phyloP scores from a whole-genome alignment of 1,284 basidiomycete genomes.

The Vanrija sp. region DNA sequence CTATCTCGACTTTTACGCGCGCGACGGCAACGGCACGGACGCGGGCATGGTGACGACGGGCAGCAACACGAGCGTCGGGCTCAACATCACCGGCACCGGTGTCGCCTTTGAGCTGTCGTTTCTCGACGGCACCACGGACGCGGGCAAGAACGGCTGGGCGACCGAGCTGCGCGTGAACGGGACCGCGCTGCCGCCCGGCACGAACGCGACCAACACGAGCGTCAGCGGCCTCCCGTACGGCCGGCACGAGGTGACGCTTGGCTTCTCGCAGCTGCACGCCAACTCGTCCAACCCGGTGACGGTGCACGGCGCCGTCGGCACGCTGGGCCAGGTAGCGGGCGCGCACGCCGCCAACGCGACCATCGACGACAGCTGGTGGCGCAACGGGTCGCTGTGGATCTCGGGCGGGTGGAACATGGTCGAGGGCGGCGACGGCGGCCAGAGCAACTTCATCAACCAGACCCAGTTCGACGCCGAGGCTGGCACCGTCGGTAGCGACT shows the following conservation, averaged over 20 bases:
- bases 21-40: conserved; percentile 17
- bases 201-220: background rate
- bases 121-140: background rate
- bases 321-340: conserved; percentile 11
- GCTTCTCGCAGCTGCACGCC: conserved; percentile 10
- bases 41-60: conserved; percentile 18
- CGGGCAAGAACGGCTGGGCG: conserved; percentile 2
- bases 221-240: conserved; percentile 20
- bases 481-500: conserved; percentile 13
- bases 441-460: conserved; percentile 36
- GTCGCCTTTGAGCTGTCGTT: background rate
- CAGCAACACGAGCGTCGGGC: conserved; percentile 3
- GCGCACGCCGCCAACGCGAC: conserved; percentile 21
- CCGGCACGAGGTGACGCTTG: conserved; percentile 16
- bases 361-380: conserved; percentile 40
- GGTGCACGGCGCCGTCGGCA: conserved; percentile 18
- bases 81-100: conserved; percentile 25
- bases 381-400: conserved; percentile 22
- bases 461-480: conserved; percentile 23
- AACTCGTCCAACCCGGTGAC: conserved; percentile 6
- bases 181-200: conserved; percentile 1
- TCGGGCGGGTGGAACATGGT: conserved; percentile 42
- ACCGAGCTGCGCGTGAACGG: conserved; percentile 17
- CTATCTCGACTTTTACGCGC: background rate
- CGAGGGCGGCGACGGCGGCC: conserved; percentile 10